A percentile compares a stretch with the other conserved stretches of the same genome.
Conservation (phyloP, 2,329 filamentous ascomycete species). For the Aspergillus brasiliensis region DNA sequence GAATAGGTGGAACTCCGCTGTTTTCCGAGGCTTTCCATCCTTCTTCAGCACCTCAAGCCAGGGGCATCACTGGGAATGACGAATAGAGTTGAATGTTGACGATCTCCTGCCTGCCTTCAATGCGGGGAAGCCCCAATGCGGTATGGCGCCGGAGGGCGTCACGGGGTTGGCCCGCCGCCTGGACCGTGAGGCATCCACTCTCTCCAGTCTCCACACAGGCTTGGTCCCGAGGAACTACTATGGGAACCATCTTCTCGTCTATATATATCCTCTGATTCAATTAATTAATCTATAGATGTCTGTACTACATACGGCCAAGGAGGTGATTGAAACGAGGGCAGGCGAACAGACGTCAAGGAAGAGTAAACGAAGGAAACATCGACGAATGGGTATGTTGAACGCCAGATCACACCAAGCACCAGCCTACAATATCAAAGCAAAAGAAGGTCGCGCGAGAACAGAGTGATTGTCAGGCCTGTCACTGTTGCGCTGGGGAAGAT, state of each 20-base stretch:
- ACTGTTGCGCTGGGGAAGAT: slow-evolving; percentile 33
- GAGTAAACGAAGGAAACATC: not conserved
- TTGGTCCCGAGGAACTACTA: too few species aligned
- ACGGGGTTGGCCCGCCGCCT: not conserved
- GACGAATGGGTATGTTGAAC: slow-evolving; percentile 13
- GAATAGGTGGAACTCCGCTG: slow-evolving; percentile 10
- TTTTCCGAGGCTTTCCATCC: slow-evolving; percentile 17
- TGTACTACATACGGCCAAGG: not conserved
- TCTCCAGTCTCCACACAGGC: too few species aligned
- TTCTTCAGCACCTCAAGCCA: not conserved
- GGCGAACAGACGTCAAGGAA: not conserved
- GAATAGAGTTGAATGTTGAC: too few species aligned
- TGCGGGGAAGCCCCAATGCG: slow-evolving; percentile 21
- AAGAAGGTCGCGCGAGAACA: not conserved
- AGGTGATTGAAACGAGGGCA: not conserved
- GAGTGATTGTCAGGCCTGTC: not conserved
- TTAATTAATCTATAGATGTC: not conserved
- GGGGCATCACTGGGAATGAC: not conserved
- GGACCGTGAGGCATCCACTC: not conserved
- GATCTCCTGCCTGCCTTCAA: slow-evolving; percentile 11
- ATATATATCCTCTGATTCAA: not conserved
- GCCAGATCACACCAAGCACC: slow-evolving; percentile 1
- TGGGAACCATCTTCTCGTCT: not conserved
- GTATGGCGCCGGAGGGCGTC: slow-evolving; percentile 15
- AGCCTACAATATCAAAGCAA: not conserved